Evolutionary conservation across 495 filamentous ascomycete species (phyloP).

Genomic region (Lophiostoma macrostomum): DNA sequence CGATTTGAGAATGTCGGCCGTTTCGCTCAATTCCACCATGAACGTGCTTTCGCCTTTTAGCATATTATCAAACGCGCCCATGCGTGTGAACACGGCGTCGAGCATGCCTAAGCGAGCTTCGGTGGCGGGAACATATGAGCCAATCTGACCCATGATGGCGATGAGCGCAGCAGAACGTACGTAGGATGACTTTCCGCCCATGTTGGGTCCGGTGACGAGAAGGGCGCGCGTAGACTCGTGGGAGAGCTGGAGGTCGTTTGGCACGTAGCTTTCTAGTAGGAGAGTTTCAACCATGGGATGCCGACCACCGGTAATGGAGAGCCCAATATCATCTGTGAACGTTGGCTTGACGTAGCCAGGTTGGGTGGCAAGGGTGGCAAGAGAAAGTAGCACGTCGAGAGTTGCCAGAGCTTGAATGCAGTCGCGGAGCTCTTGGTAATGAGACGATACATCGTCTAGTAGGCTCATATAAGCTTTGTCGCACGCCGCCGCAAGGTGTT

Average conservation of each 20-base stretch:
- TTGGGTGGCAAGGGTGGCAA: constrained; percentile 75
- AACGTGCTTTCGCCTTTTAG: constrained; percentile 93
- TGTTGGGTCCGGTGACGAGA: constrained; percentile 94
- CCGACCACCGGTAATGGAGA: constrained; percentile 71
- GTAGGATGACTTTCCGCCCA: constrained; percentile 96
- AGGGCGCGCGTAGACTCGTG: constrained; percentile 62
- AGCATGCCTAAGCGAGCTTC: constrained; percentile 73
- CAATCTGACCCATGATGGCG: constrained; percentile 90
- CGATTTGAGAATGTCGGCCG: constrained; percentile 81
- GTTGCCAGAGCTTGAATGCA: constrained; percentile 80
- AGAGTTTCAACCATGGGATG: constrained; percentile 97
- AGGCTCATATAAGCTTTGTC: constrained; percentile 75
- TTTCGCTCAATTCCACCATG: constrained; percentile 96
- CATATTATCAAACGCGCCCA: constrained; percentile 97
- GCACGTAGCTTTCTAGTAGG: constrained; percentile 82
- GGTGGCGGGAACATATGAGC: constrained; percentile 84
- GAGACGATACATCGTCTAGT: constrained; percentile 66
- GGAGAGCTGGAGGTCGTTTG: constrained; percentile 74
- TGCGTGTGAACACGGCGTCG: constrained; percentile 91
- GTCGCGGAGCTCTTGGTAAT: constrained; percentile 88
- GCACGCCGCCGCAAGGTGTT: constrained; percentile 87
- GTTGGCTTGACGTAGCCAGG: constrained; percentile 89
- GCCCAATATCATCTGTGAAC: constrained; percentile 66
- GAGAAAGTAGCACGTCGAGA: constrained; percentile 85
- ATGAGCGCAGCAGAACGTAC: constrained; percentile 90